These are phyloP conservation scores for Clavariopsis aquatica DNA, from an alignment of 495 filamentous ascomycete species.

Conservation along the genomic window DNA sequence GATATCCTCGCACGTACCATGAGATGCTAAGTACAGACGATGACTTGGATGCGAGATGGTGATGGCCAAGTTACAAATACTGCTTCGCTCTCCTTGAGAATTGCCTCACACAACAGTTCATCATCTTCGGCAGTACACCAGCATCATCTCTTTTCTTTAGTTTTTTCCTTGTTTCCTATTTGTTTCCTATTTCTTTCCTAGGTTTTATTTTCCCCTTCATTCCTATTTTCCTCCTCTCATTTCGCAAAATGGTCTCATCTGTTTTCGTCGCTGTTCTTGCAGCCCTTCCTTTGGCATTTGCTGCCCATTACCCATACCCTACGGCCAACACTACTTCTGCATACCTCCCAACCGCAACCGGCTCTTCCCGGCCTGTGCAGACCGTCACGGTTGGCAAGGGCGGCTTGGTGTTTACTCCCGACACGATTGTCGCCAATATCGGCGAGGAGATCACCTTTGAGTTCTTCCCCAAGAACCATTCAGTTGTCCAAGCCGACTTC, in stretches of 20 bases:
- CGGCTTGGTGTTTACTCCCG: constrained; percentile 55
- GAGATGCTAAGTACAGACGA: neutral
- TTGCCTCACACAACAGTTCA: neutral
- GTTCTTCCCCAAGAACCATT: constrained; percentile 65
- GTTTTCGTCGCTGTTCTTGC: constrained; percentile 23
- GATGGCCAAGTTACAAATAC: constrained; percentile 19
- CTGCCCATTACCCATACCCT: neutral
- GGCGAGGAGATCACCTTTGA: constrained; percentile 61
- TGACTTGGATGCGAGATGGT: neutral
- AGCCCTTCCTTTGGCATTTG: constrained; percentile 9
- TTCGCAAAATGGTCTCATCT: constrained; percentile 24
- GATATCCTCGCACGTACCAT: neutral
- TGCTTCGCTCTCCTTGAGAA: neutral
- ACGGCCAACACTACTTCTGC: neutral
- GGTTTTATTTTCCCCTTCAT: too few species aligned
- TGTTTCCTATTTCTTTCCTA: too few species aligned
- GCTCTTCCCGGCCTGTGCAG: constrained; percentile 38
- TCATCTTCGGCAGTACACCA: neutral
- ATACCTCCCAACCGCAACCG: neutral
- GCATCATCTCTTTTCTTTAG: constrained; percentile 2
- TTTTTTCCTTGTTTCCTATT: neutral
- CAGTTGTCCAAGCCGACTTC: constrained; percentile 61
- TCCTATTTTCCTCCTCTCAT: too few species aligned
- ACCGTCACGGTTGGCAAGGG: constrained; percentile 54
- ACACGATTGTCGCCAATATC: constrained; percentile 52